These are phyloP conservation scores for Amanita brunnescens DNA, from an alignment of 768 basidiomycete genomes.

Conservation along the genomic window DNA sequence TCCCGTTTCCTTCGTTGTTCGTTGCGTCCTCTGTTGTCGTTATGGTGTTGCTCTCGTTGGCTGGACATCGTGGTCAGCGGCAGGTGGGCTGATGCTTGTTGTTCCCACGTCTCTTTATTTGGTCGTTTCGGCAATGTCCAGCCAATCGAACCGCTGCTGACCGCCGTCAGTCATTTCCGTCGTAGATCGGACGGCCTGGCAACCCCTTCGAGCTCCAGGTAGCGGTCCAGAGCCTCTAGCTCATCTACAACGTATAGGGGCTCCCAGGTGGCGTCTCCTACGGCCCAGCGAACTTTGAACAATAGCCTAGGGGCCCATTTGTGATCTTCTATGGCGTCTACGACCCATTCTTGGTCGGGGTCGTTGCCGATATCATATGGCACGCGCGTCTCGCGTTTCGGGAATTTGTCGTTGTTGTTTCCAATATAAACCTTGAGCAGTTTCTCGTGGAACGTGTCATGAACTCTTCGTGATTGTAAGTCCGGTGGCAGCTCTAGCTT, in stretches of 20 bases:
- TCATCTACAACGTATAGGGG: neutral
- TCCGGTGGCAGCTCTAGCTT: neutral
- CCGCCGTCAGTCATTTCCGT: too few species aligned
- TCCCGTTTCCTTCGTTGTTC: too few species aligned
- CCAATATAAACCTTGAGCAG: neutral
- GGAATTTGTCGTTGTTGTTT: neutral
- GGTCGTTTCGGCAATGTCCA: too few species aligned
- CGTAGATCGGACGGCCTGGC: too few species aligned
- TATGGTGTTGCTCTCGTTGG: too few species aligned
- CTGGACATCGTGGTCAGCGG: too few species aligned
- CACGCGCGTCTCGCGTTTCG: neutral
- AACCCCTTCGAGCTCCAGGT: neutral
- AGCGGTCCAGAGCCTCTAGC: neutral
- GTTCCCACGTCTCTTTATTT: too few species aligned
- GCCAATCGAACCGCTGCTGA: too few species aligned
- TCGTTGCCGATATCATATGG: neutral
- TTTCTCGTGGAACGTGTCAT: neutral
- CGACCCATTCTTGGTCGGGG: conserved; percentile 2
- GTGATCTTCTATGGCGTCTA: neutral
- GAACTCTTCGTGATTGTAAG: neutral
- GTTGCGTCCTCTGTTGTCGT: too few species aligned
- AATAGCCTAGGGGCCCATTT: neutral
- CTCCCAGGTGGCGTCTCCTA: neutral
- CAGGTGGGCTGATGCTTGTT: too few species aligned
- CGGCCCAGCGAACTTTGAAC: neutral